Conservation (phyloP, 1,139 yeast genomes). For the Protomyces inouyei region DNA sequence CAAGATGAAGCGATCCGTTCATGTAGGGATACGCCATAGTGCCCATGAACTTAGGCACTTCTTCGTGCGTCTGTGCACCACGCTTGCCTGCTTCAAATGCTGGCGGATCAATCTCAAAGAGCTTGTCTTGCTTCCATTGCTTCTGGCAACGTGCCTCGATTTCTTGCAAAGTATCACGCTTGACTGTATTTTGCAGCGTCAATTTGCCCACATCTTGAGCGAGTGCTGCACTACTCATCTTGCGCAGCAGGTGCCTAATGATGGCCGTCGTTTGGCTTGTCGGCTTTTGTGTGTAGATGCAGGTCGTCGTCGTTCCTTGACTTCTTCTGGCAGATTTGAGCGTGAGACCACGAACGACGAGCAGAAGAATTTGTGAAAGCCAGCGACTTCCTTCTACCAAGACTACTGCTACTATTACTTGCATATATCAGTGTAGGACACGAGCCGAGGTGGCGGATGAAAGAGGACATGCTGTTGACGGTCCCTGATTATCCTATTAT, state of each 20-base stretch:
- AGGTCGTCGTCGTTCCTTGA: no score
- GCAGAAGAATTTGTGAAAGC: no score
- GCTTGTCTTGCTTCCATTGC: slow-evolving; percentile 78
- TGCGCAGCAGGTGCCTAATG: neutral
- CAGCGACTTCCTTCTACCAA: no score
- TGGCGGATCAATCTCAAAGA: slow-evolving; percentile 87
- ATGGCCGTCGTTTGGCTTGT: neutral
- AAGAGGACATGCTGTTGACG: neutral
- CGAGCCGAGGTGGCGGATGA: no score
- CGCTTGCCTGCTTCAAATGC: slow-evolving; percentile 43
- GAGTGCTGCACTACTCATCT: slow-evolving; percentile 12
- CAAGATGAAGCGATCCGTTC: slow-evolving; percentile 98
- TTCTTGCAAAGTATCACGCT: slow-evolving; percentile 81
- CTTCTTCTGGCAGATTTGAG: no score
- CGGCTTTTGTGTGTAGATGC: no score
- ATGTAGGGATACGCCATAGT: slow-evolving; percentile 99
- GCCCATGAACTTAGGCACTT: slow-evolving; percentile 81
- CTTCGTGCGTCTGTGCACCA: slow-evolving; percentile 57
- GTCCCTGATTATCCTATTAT: slow-evolving; percentile 23
- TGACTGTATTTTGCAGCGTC: slow-evolving; percentile 34
- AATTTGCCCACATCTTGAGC: slow-evolving; percentile 20
- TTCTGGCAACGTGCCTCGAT: slow-evolving; percentile 87
- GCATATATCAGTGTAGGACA: no score
- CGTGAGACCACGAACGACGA: no score
- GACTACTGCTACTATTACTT: no score